Evolutionary conservation across 306 rosid species (phyloP).

Genomic region (Vachellia pachyceras): DNA sequence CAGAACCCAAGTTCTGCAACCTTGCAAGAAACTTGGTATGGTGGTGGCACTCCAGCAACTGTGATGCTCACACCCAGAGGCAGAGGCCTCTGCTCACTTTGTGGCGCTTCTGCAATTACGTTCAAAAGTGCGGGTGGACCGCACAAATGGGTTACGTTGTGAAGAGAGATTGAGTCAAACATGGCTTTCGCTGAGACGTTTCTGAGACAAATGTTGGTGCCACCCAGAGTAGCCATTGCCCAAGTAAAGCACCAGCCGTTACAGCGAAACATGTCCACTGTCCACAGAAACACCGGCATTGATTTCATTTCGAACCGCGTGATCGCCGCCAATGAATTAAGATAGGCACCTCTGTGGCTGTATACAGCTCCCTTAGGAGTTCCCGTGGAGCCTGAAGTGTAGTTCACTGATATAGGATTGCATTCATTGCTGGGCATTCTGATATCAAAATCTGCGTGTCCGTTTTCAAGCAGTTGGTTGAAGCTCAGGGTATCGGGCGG

Average conservation of each 20-base stretch:
- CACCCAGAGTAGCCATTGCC: slow-evolving; percentile 83
- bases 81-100: slow-evolving; percentile 30
- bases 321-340: slow-evolving; percentile 67
- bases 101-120: slow-evolving; percentile 49
- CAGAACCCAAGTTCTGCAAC: slow-evolving; percentile 64
- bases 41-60: slow-evolving; percentile 76
- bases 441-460: slow-evolving; percentile 44
- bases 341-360: slow-evolving; percentile 75
- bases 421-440: slow-evolving; percentile 50
- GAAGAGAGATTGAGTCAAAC: slow-evolving; percentile 55
- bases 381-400: slow-evolving; percentile 89
- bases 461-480: slow-evolving; percentile 46
- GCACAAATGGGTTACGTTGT: slow-evolving; percentile 72
- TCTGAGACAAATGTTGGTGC: slow-evolving; percentile 69
- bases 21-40: slow-evolving; percentile 47
- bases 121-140: slow-evolving; percentile 73
- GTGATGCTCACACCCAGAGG: slow-evolving; percentile 57
- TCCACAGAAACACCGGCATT: slow-evolving; percentile 77
- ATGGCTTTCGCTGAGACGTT: slow-evolving; percentile 53
- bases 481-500: slow-evolving; percentile 51
- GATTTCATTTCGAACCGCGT: slow-evolving; percentile 48
- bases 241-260: slow-evolving; percentile 90
- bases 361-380: slow-evolving; percentile 77
- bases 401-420: slow-evolving; percentile 77
- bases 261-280: slow-evolving; percentile 96